These are phyloP conservation scores for Starmerella potacharoeniae DNA, from an alignment of 805 yeast species.

Conservation along the genomic window DNA sequence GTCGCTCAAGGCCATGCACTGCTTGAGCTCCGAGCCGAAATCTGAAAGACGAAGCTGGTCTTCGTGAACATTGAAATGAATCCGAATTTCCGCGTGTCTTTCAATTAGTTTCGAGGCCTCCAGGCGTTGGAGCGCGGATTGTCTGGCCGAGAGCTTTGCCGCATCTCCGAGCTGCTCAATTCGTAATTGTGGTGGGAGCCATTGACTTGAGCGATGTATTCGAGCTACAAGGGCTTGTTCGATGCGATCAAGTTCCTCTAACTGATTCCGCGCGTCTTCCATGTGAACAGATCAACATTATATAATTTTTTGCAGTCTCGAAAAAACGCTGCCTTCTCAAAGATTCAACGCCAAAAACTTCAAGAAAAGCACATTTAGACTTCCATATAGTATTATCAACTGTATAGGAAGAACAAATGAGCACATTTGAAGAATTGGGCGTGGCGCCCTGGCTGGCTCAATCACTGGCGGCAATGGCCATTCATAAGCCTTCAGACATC, in stretches of 20 bases:
- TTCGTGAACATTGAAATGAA: background rate
- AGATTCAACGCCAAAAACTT: background rate
- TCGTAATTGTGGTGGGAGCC: slow-evolving; percentile 12
- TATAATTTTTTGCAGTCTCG: slow-evolving; percentile 1
- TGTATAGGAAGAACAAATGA: slow-evolving; percentile 15
- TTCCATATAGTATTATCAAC: background rate
- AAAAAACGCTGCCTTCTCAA: background rate
- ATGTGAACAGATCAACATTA: slow-evolving; percentile 5
- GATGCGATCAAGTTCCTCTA: slow-evolving; percentile 53
- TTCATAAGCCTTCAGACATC: slow-evolving; percentile 71
- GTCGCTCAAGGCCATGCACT: slow-evolving; percentile 6
- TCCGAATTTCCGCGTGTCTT: background rate
- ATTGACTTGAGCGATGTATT: slow-evolving; percentile 27
- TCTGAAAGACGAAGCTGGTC: background rate
- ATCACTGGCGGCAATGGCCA: slow-evolving; percentile 69
- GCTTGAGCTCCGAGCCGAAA: slow-evolving; percentile 8
- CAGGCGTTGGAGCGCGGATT: slow-evolving; percentile 12
- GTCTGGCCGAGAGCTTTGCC: slow-evolving; percentile 9
- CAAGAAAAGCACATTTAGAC: background rate
- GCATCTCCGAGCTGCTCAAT: background rate
- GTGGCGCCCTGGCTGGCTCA: slow-evolving; percentile 80
- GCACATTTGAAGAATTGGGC: slow-evolving; percentile 50
- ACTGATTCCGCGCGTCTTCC: slow-evolving; percentile 22
- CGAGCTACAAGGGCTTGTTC: slow-evolving; percentile 57
- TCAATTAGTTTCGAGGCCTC: slow-evolving; percentile 12